These are phyloP conservation scores for Botrytis elliptica DNA, from an alignment of 2,329 filamentous ascomycete genomes.

Conservation along the genomic window DNA sequence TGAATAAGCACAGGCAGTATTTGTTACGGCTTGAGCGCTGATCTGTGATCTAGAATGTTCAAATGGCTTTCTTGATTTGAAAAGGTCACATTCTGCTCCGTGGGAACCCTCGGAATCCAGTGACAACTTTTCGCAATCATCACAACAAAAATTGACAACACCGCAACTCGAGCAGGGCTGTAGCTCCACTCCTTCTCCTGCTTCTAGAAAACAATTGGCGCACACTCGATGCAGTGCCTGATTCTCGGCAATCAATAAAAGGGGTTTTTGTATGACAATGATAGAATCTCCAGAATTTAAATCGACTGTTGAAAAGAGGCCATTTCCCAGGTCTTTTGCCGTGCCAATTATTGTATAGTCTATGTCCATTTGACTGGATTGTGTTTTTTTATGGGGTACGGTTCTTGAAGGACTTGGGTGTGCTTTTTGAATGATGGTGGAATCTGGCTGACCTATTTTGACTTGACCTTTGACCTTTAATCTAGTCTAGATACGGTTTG, in stretches of 20 bases:
- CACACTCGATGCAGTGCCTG: constrained; percentile 33
- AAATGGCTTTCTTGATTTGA: constrained; percentile 31
- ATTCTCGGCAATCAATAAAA: constrained; percentile 35
- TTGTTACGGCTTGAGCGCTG: not conserved
- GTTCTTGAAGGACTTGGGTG: not conserved
- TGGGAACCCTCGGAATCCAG: constrained; percentile 50
- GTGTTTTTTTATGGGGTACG: not conserved
- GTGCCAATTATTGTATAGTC: constrained; percentile 26
- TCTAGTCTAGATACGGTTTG: constrained; percentile 6
- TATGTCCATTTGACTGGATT: constrained; percentile 19
- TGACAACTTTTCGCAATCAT: constrained; percentile 53
- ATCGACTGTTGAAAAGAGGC: constrained; percentile 28
- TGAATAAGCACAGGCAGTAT: constrained; percentile 1
- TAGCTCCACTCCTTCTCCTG: constrained; percentile 22
- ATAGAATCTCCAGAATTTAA: constrained; percentile 29
- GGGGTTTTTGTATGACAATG: constrained; percentile 30
- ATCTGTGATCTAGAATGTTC: not conserved
- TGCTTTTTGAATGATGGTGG: not conserved
- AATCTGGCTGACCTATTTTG: not conserved
- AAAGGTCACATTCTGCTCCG: constrained; percentile 52
- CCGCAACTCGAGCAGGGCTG: constrained; percentile 53
- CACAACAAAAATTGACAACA: constrained; percentile 54
- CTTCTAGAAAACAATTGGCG: constrained; percentile 32
- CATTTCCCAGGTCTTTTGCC: constrained; percentile 26
- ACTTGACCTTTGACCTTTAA: not conserved